Percentiles rank a stretch among this genome's conserved stretches.
These are phyloP conservation scores for Mucor plumbeus DNA, from an alignment of 371 early-diverging fungal species.

Conservation along the genomic window DNA sequence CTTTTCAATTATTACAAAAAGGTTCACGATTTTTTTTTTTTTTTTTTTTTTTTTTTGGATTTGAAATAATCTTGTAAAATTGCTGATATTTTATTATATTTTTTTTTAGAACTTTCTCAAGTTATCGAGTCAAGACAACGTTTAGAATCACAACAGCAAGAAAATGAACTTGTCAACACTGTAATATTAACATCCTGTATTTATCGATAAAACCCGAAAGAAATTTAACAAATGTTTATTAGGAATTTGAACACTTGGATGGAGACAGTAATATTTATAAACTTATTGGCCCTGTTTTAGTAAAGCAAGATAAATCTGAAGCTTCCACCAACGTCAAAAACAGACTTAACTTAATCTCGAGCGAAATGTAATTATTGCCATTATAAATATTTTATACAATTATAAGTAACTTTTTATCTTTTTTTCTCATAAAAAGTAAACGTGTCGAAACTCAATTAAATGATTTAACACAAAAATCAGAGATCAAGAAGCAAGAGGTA, in stretches of 20 bases:
- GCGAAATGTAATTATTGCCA: slow-evolving; percentile 78
- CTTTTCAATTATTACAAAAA: slow-evolving; percentile 67
- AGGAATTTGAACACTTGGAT: slow-evolving; percentile 88
- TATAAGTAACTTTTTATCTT: not conserved
- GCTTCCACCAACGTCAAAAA: slow-evolving; percentile 90
- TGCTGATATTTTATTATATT: not conserved
- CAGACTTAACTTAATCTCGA: slow-evolving; percentile 88
- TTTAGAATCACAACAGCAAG: slow-evolving; percentile 93
- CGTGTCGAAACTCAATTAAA: slow-evolving; percentile 83
- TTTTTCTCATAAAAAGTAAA: slow-evolving; percentile 53
- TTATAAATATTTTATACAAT: not conserved
- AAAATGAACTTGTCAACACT: slow-evolving; percentile 91
- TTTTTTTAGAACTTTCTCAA: slow-evolving; percentile 72
- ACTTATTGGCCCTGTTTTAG: slow-evolving; percentile 93
- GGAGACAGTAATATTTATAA: slow-evolving; percentile 90
- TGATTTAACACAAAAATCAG: slow-evolving; percentile 79
- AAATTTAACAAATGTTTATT: not conserved
- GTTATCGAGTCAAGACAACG: slow-evolving; percentile 80
- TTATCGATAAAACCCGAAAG: not conserved
- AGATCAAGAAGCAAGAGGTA: slow-evolving; percentile 79
- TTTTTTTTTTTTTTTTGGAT: too few relatives aligned
- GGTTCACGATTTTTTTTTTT: slow-evolving; percentile 39
- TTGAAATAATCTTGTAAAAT: not conserved
- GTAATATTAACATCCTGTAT: slow-evolving; percentile 36
- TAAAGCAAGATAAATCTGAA: slow-evolving; percentile 90